A percentile compares a stretch with the other conserved stretches of the same genome.
phyloP scores from a whole-genome alignment of 192 early-diverging fungal species.

The Coemansia sp. region DNA sequence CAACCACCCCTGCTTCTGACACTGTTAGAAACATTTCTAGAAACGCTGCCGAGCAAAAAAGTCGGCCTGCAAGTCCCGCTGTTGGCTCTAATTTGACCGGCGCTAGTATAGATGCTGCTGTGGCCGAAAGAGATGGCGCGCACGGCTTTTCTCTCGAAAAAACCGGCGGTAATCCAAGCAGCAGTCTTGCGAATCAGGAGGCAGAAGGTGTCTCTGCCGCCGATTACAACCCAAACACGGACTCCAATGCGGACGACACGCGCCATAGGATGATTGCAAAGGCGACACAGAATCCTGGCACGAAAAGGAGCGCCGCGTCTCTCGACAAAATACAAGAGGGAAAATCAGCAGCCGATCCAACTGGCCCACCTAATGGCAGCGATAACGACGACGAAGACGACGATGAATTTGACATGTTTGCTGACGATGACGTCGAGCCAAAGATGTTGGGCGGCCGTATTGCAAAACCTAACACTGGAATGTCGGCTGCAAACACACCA shows the following conservation, averaged over 20 bases:
- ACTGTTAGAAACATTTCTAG: conserved; percentile 24
- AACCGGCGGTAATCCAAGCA: conserved; percentile 19
- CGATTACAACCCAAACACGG: conserved; percentile 81
- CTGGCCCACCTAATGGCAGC: conserved; percentile 11
- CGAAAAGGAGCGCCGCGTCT: background rate
- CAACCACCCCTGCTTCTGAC: conserved; percentile 26
- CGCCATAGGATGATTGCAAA: conserved; percentile 53
- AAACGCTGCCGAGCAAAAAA: conserved; percentile 7
- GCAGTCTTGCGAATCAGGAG: conserved; percentile 15
- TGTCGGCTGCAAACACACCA: conserved; percentile 14
- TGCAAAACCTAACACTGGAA: conserved; percentile 15
- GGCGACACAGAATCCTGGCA: conserved; percentile 23
- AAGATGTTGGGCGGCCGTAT: conserved; percentile 7
- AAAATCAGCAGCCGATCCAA: conserved; percentile 10
- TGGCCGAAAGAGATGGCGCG: background rate
- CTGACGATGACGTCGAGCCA: conserved; percentile 61
- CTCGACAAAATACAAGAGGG: conserved; percentile 14
- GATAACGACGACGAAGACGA: conserved; percentile 36
- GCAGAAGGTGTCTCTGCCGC: conserved; percentile 59
- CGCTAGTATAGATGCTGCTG: background rate
- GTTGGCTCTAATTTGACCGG: background rate
- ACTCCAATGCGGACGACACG: conserved; percentile 70
- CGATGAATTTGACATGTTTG: conserved; percentile 62
- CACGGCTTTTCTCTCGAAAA: conserved; percentile 37
- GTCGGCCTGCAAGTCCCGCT: background rate